Evolutionary conservation across 2,329 filamentous ascomycete genomes (phyloP).

Genomic region (Penicillium sumatraense): DNA sequence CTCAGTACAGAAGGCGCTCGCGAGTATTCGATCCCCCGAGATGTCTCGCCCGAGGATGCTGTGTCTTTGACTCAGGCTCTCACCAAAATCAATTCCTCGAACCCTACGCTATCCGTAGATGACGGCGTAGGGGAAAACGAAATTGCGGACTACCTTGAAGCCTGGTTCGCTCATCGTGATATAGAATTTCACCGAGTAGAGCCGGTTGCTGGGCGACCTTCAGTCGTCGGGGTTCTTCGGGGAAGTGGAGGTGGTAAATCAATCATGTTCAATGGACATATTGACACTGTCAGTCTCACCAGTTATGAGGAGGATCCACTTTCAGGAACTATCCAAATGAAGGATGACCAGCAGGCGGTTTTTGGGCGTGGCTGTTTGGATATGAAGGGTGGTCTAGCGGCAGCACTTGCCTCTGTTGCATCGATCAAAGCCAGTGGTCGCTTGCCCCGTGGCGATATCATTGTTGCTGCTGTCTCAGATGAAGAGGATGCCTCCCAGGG

Average conservation of each 20-base stretch:
- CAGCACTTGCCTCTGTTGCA: slow-evolving; percentile 49
- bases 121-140: slow-evolving; percentile 53
- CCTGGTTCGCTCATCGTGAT: slow-evolving; percentile 58
- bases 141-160: slow-evolving; percentile 53
- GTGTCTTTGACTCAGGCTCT: slow-evolving; percentile 51
- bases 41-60: slow-evolving; percentile 49
- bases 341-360: slow-evolving; percentile 41
- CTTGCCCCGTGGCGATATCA: slow-evolving; percentile 53
- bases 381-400: slow-evolving; percentile 59
- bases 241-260: slow-evolving; percentile 54
- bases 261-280: slow-evolving; percentile 59
- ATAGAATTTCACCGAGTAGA: slow-evolving; percentile 59
- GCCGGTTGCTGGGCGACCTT: slow-evolving; percentile 52
- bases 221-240: slow-evolving; percentile 54
- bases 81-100: slow-evolving; percentile 57
- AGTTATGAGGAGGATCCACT: slow-evolving; percentile 55
- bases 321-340: slow-evolving; percentile 41
- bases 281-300: slow-evolving; percentile 56
- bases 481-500: slow-evolving; percentile 58
- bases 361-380: slow-evolving; percentile 55
- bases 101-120: slow-evolving; percentile 47
- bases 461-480: slow-evolving; percentile 59
- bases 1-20: slow-evolving; percentile 69
- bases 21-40: slow-evolving; percentile 54
- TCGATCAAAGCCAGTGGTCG: slow-evolving; percentile 38